phyloP scores from a whole-genome alignment of 768 basidiomycete genomes.

The Mrakia blollopis region DNA sequence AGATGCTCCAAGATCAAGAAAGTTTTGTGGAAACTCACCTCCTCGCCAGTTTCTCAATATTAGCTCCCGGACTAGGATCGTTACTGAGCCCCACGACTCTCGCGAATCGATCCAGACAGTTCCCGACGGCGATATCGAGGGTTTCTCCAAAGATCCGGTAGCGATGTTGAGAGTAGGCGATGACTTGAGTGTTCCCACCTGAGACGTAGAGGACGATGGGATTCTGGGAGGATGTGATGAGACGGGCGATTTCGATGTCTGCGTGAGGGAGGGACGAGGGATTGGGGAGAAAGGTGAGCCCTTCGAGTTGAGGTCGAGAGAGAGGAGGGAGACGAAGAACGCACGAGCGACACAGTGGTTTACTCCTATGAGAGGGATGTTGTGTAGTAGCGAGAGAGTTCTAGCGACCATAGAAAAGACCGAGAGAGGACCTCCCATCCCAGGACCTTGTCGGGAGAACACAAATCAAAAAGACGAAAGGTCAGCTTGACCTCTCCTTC shows the following conservation, averaged over 20 bases:
- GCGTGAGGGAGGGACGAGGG: constrained; percentile 3
- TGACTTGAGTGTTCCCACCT: constrained; percentile 97
- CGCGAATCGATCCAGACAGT: constrained; percentile 95
- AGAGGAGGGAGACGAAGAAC: constrained; percentile 39
- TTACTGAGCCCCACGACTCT: constrained; percentile 89
- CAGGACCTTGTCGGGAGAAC: constrained; percentile 68
- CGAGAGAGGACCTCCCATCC: constrained; percentile 96
- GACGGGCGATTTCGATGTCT: constrained; percentile 99
- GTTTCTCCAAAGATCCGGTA: constrained; percentile 99
- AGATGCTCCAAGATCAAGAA: too few species aligned
- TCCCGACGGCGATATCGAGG: constrained; percentile 97
- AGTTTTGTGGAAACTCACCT: constrained; percentile 58
- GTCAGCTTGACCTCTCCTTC: constrained; percentile 21
- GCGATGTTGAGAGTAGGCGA: constrained; percentile 93
- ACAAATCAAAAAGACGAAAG: not conserved
- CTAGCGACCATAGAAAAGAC: constrained; percentile 91
- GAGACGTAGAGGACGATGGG: constrained; percentile 98
- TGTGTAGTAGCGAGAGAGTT: constrained; percentile 76
- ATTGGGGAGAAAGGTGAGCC: constrained; percentile 2
- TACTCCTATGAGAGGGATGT: constrained; percentile 92
- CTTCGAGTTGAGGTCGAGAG: not conserved
- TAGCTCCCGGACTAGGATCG: constrained; percentile 92
- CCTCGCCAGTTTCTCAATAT: constrained; percentile 94
- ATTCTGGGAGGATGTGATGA: constrained; percentile 88
- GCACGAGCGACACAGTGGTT: constrained; percentile 98